phyloP scores from a whole-genome alignment of 495 filamentous ascomycete genomes.

The Patellaria atrata region DNA sequence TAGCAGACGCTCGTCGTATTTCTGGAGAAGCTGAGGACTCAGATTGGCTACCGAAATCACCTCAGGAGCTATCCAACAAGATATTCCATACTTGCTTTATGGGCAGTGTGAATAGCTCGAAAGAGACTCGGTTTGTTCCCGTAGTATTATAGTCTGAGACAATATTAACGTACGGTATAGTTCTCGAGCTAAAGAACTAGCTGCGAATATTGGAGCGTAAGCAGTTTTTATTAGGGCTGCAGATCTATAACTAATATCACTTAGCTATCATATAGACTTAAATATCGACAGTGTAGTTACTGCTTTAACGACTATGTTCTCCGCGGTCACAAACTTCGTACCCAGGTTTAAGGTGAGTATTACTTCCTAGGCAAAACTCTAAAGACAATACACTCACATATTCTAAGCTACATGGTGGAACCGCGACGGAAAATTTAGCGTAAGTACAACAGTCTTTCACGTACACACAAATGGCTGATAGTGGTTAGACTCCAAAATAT shows the following conservation, averaged over 20 bases:
- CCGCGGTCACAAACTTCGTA: constrained; percentile 36
- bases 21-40: constrained; percentile 38
- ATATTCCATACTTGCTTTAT: constrained; percentile 71
- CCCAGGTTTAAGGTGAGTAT: constrained; percentile 60
- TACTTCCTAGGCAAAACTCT: too few species aligned
- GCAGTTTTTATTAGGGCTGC: too few species aligned
- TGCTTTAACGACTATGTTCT: constrained; percentile 40
- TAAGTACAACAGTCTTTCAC: too few species aligned
- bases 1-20: constrained; percentile 52
- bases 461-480: too few species aligned
- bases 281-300: constrained; percentile 58
- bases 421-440: constrained; percentile 45
- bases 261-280: constrained; percentile 61
- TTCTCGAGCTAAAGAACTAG: constrained; percentile 50
- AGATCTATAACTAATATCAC: too few species aligned
- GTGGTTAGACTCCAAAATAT: constrained; percentile 80
- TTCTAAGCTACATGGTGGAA: constrained; percentile 54
- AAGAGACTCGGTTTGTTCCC: constrained; percentile 70
- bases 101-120: constrained; percentile 58
- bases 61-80: constrained; percentile 30
- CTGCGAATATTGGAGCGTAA: constrained; percentile 55
- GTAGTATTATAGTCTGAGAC: too few species aligned
- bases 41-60: constrained; percentile 35
- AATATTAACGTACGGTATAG: too few species aligned
- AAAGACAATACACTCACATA: too few species aligned